Conservation (phyloP, 768 basidiomycete species). For the Galerina marginata region DNA sequence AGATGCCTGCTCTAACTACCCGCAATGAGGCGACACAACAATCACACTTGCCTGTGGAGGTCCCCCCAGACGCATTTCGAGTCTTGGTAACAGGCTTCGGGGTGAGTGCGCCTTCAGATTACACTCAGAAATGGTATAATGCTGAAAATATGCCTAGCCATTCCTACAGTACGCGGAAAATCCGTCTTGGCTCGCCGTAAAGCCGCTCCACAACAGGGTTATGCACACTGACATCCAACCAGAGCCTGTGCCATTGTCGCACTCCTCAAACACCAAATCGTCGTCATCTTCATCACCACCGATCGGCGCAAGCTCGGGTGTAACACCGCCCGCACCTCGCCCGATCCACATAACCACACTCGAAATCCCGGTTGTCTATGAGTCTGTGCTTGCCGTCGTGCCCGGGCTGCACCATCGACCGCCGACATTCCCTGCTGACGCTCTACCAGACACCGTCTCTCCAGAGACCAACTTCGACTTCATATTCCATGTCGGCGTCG, state of each 20-base stretch:
- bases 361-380: constrained; percentile 64
- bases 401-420: constrained; percentile 68
- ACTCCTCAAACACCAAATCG: constrained; percentile 13
- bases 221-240: constrained; percentile 45
- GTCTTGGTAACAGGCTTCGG: constrained; percentile 45
- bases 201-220: constrained; percentile 61
- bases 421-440: constrained; percentile 51
- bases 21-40: too few species aligned
- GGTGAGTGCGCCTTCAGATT: constrained; percentile 27
- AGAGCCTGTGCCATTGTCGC: constrained; percentile 13
- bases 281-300: constrained; percentile 14
- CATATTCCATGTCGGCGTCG: constrained; percentile 74
- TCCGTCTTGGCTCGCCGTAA: constrained; percentile 76
- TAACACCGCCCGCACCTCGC: constrained; percentile 32
- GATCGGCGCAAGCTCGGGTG: constrained; percentile 7
- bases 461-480: constrained; percentile 66
- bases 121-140: background rate
- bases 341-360: constrained; percentile 66
- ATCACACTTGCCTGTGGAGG: background rate
- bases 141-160: constrained; percentile 41
- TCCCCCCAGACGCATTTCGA: constrained; percentile 31
- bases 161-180: constrained; percentile 61
- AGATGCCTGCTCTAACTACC: too few species aligned
- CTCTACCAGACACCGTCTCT: constrained; percentile 36
- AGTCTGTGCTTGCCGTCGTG: constrained; percentile 55